Conservation (phyloP, 805 yeast genomes). For the Saccharomyces paradoxus region DNA sequence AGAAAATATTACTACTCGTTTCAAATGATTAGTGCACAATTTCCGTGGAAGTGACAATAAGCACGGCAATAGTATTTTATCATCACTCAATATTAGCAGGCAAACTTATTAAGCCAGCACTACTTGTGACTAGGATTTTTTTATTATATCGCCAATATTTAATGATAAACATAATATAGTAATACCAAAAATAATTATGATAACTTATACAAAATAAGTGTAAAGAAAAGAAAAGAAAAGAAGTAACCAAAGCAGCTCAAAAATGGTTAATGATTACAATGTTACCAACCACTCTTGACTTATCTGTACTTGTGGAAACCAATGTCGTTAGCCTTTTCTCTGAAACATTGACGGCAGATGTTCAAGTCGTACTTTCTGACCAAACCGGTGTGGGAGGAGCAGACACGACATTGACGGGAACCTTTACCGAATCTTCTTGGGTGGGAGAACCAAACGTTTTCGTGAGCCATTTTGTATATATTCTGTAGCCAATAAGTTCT, state of each 20-base stretch:
- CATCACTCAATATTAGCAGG: not conserved
- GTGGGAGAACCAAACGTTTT: slow-evolving; percentile 99
- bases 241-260: not conserved
- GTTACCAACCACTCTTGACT: slow-evolving; percentile 19
- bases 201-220: not conserved
- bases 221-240: not conserved
- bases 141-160: not conserved
- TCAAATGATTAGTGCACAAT: not conserved
- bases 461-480: slow-evolving; percentile 85
- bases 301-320: slow-evolving; percentile 99
- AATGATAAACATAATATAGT: not conserved
- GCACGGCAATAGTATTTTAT: not conserved
- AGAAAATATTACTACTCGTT: slow-evolving; percentile 2
- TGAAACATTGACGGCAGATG: slow-evolving; percentile 99
- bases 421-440: slow-evolving; percentile 99
- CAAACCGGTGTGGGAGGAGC: slow-evolving; percentile 97
- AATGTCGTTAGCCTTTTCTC: slow-evolving; percentile 98
- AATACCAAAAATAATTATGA: not conserved
- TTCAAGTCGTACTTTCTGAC: slow-evolving; percentile 99
- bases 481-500: not conserved
- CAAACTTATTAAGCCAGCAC: not conserved
- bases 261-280: not conserved
- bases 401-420: slow-evolving; percentile 99
- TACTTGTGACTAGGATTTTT: not conserved
- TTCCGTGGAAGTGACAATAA: not conserved